Conservation (phyloP, 176 grass and related monocot genomes). For the Pontederia paniculata region DNA sequence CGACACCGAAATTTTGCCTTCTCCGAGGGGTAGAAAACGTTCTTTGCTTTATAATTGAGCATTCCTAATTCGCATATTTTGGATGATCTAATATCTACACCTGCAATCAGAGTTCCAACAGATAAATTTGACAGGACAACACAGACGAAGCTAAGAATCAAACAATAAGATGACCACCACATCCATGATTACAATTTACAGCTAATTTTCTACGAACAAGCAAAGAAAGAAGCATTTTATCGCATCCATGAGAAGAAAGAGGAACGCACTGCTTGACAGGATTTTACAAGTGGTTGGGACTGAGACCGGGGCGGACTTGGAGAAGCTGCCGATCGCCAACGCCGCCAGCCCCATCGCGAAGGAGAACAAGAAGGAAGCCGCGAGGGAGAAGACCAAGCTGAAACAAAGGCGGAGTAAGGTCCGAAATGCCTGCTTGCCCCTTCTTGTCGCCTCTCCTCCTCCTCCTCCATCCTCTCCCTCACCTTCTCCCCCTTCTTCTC, state of each 20-base stretch:
- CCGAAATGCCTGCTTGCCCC: slow-evolving; percentile 2
- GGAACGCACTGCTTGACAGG: slow-evolving; percentile 57
- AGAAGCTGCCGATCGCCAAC: slow-evolving; percentile 51
- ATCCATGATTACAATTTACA: slow-evolving; percentile 8
- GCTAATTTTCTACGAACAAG: background rate
- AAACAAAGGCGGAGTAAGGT: slow-evolving; percentile 39
- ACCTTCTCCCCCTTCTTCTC: background rate
- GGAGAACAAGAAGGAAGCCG: slow-evolving; percentile 67
- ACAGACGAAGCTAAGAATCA: background rate
- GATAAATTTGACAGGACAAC: slow-evolving; percentile 17
- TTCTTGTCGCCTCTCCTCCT: background rate
- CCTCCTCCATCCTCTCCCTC: background rate
- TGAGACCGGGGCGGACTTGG: slow-evolving; percentile 48
- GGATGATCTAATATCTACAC: slow-evolving; percentile 71
- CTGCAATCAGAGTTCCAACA: slow-evolving; percentile 44
- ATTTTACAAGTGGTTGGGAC: slow-evolving; percentile 77
- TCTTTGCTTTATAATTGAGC: slow-evolving; percentile 86
- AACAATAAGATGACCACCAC: slow-evolving; percentile 12
- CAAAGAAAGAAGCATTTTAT: background rate
- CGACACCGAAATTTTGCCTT: slow-evolving; percentile 65
- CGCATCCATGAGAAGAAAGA: too few relatives aligned
- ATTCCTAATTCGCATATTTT: slow-evolving; percentile 78
- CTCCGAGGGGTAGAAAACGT: slow-evolving; percentile 65
- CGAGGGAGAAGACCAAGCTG: slow-evolving; percentile 41
- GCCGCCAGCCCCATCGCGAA: slow-evolving; percentile 56